Base-by-base conservation (phyloP, 257 asterid genomes). In the Rauvolfia tetraphylla region DNA sequence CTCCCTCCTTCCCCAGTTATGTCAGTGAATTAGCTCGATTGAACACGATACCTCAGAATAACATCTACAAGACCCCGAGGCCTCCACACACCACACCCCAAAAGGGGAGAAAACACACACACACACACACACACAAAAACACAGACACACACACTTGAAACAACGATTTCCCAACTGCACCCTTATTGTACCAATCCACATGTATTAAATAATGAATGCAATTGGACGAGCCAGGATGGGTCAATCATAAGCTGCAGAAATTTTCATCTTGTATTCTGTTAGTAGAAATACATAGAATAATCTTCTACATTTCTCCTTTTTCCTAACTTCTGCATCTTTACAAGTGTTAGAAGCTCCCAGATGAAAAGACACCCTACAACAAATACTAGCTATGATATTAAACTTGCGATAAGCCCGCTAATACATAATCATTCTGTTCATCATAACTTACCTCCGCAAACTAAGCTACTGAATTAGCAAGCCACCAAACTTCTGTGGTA, bases 261-360 rank as follows among this genome's bases (percentile, higher is more conserved):
- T 73, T 63, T 22, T 23, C 41, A 51, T 66, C 58, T 29, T 75
- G 49, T 66, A 72, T 67, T 56, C 31, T 56, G 44, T 79, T 42
- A 54, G 41, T 9, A 41, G 48, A 54, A 65, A 4, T 58, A 65
- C 31, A 38, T 63, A 46, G 67, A 36, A 71, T 44, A 71, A 65
- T 57, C 73, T 56, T 58, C 56, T 74, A 56, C 81, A 76, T 44
- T 42, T 69, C 71, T 77, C 13, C 58, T 23, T 48, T 29, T 44
- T n/a, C 79, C 81, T 82, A 82, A 48, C 6, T 38, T 68, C 71
- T 72, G 74, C 68, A 48, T 82, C 81, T 76, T 75, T 82, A 82
- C 83, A 76, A 25, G 80, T 56, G 82, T 81, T 63, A 69, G 79
- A 59, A 79, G 75, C 70, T 65, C 63, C 68, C 48, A 75, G 27